Base-by-base conservation (phyloP, 225 moss, liverwort and hornwort genomes). In the Takakia lepidozioides region DNA sequence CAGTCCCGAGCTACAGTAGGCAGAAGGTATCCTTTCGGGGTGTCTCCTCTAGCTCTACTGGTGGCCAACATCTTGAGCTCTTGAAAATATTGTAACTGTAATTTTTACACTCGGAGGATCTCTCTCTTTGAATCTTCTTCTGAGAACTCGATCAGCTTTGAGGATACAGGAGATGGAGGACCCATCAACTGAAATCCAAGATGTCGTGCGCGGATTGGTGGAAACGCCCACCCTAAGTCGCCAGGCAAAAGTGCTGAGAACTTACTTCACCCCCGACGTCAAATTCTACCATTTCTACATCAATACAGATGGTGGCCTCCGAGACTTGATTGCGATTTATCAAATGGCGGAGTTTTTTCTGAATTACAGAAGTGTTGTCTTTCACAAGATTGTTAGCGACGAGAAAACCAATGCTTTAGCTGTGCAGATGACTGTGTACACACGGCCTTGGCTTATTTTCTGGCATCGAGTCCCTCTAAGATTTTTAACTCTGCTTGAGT, bases 291-390 rank as follows among this genome's bases (percentile, higher is more conserved):
- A 83, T 30, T 59, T 47, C 17, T 60, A 68, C 52, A 42, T 71
- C 52, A 68, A 78, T 48, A 61, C 53, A 0, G 40, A 22, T 3
- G 49, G 36, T 2, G 78, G 83, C 1, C 4, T 68, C 24, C 27
- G 51, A 44, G 64, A 61, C 26, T 50, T 71, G 16, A 68, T 43
- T 2, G 61, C 73, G 7, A 48, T 71, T 48, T 83, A 78, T 48
- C 67, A 83, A 25, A 43, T 70, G 23, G 71, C 61, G 22, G 52
- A 71, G 58, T 25, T 78, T 1, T 1, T 68, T 1, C 52, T 44
- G 25, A 68, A 74, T 28, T 78, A 78, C 43, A 74, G 71, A 62
- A 25, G 74, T 16, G 78, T 78, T 42, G 60, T 56, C 48, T 62
- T 81, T 53, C 54, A 67, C 37, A 66, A 57, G 43, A 52, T 62